Evolutionary conservation across 768 basidiomycete species (phyloP), one percentile per base, ranked within the genome.

Genomic region (Lentinula lateritia): DNA sequence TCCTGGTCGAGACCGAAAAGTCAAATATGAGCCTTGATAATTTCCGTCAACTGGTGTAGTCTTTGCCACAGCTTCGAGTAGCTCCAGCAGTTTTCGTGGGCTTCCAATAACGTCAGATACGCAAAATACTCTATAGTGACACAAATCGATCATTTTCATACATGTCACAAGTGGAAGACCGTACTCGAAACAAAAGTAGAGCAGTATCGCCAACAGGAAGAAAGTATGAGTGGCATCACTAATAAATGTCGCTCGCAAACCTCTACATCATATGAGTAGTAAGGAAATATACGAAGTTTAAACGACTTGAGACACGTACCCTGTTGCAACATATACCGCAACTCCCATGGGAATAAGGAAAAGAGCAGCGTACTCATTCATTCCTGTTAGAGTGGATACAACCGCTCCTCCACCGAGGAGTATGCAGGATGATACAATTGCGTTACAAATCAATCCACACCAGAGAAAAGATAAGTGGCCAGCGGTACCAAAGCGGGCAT

Each of bases 361-460:
- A 41, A 66, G 68, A 5, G 72, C 71, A 0, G 74, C 74, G 48
- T 70, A 62, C 34, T 70, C 65, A 58, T 71, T 70, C 66, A 73
- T 73, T 1, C 72, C 74, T 1, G 75, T 73, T 15, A 76, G 60
- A 16, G 68, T 64, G 42, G 66, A 69, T 50, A 77, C 70, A 15
- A 69, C 68, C 5, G 67, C 67, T 8, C 67, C 67, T 12, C 72
- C 75, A 3, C 66, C 64, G 13, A 52, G 50, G 28, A 52, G 54
- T 62, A 62, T 9, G 65, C 62, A 39, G 62, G 58, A 50, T 65
- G 66, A 20, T 58, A 63, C 16, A 62, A 64, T 35, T 63, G 41
- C 20, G 61, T 66, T 69, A 50, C 65, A 67, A 15, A 67, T 67
- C 6, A 74, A 53, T 5, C 67, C 68, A 62, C 69, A 72, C 66